Base-by-base conservation (phyloP, 2,329 filamentous ascomycete genomes). In the Phialophora tarda region DNA sequence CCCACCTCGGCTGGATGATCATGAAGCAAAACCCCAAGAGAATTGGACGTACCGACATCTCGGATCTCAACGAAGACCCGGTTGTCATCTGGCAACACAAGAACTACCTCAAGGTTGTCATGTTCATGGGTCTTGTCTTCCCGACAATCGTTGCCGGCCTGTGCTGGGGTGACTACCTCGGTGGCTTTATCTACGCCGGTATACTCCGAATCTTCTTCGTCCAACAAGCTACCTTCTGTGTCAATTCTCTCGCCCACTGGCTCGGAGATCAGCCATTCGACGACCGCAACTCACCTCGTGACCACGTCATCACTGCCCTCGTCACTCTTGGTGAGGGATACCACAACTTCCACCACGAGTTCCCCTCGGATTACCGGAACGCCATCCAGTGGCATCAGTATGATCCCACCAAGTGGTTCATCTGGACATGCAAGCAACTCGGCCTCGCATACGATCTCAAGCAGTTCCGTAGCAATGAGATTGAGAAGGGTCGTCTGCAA, bases 341-440 rank as follows among this genome's bases (percentile, higher is more conserved):
- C 83, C 92, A 96, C 86, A 96, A 96, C 85, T 96, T 96, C 86
- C 92, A 96, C 82, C 92, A 96, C 85, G 92, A 96, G 79, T 96
- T 96, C 82, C 92, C 92, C 62, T 94, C 91, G 11, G 92, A 96
- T 79, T 96, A 95, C 87, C 91, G 92, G 77, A 96, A 96, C 78
- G 92, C 91, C 69, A 94, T 95, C 73, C 85, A 92, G 80, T 96
- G 92, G 91, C 90, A 88, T 82, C 92, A 96, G 82, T 96, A 96
- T 76, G 92, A 96, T 78, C 92, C 92, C 55, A 96, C 92, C 78
- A 96, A 96, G 83, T 95, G 92, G 91, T 85, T 82, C 77, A 96
- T 96, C 83, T 92, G 88, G 88, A 74, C 83, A 66, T 93, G 90
- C 89, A 95, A 94, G 86, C 87, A 90, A 80, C 81, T 94, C 63